Evolutionary conservation across 148 eudicot species (phyloP).

Genomic region (Chenopodium quinoa): DNA sequence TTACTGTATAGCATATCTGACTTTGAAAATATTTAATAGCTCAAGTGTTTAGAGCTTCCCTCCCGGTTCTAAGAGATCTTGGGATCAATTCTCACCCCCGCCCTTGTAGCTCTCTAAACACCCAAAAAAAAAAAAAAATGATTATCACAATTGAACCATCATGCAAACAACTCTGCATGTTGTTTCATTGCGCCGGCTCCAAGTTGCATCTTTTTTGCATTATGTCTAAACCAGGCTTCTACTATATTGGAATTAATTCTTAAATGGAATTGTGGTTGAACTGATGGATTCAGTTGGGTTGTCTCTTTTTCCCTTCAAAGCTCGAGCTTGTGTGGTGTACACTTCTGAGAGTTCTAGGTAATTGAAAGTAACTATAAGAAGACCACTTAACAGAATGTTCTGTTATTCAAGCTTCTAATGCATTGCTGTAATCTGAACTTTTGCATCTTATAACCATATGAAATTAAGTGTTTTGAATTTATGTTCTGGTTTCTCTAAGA

Average conservation of each 20-base stretch:
- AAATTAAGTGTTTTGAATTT: not conserved
- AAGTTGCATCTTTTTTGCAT: too few species aligned
- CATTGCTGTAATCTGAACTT: not conserved
- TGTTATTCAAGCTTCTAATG: not conserved
- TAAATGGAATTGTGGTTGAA: not conserved
- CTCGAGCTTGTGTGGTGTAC: not conserved
- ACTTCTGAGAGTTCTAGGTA: not conserved
- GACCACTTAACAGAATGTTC: not conserved
- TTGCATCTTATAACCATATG: not conserved
- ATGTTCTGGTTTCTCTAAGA: not conserved
- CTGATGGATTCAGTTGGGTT: not conserved
- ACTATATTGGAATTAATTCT: not conserved
- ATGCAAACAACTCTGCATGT: not conserved
- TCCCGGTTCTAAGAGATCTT: too few species aligned
- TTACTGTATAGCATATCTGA: not conserved
- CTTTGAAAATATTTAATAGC: not conserved
- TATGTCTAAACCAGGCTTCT: too few species aligned
- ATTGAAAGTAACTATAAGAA: not conserved
- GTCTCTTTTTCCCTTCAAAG: not conserved
- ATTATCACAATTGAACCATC: not conserved
- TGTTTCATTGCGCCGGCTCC: not conserved
- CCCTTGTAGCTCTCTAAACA: too few species aligned
- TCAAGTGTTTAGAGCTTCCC: too few species aligned
- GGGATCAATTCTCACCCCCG: too few species aligned
- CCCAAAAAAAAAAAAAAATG: not conserved